phyloP scores from a whole-genome alignment of 345 rosid genomes.

The Camelina neglecta region DNA sequence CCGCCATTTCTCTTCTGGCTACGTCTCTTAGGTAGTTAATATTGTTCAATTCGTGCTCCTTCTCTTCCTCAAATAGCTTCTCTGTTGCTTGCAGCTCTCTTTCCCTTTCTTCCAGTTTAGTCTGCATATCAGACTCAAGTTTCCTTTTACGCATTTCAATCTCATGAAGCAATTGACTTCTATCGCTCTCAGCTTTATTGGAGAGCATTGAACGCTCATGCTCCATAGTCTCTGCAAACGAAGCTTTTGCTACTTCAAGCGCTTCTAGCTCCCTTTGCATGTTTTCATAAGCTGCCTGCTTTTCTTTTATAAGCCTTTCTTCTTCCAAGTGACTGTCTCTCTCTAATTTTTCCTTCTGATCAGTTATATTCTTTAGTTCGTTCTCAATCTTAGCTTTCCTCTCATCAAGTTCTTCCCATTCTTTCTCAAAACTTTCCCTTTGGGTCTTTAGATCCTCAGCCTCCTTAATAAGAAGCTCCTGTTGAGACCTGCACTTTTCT shows the following conservation, averaged over 20 bases:
- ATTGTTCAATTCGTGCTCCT: slow-evolving; percentile 71
- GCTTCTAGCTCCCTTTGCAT: slow-evolving; percentile 69
- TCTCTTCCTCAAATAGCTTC: slow-evolving; percentile 80
- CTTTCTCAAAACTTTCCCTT: slow-evolving; percentile 87
- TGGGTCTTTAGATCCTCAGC: slow-evolving; percentile 84
- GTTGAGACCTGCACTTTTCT: slow-evolving; percentile 72
- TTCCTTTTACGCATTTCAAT: slow-evolving; percentile 70
- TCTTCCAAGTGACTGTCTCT: slow-evolving; percentile 66
- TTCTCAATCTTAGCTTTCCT: slow-evolving; percentile 65
- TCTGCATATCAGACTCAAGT: slow-evolving; percentile 73
- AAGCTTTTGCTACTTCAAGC: slow-evolving; percentile 69
- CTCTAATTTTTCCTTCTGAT: slow-evolving; percentile 66
- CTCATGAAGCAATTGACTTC: slow-evolving; percentile 71
- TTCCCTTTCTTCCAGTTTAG: slow-evolving; percentile 66
- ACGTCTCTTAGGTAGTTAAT: slow-evolving; percentile 75
- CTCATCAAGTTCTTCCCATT: slow-evolving; percentile 93
- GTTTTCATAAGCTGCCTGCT: slow-evolving; percentile 55
- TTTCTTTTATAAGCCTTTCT: slow-evolving; percentile 69
- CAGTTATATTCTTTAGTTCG: slow-evolving; percentile 56
- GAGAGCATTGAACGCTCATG: slow-evolving; percentile 63
- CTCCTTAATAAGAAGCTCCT: slow-evolving; percentile 82
- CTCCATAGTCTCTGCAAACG: slow-evolving; percentile 72
- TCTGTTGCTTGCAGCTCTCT: slow-evolving; percentile 60
- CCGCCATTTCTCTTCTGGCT: slow-evolving; percentile 89
- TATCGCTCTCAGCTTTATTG: slow-evolving; percentile 75